A percentile compares a stretch with the other conserved stretches of the same genome.
Evolutionary conservation across 805 yeast species (phyloP).

Genomic region (Lipomyces sp.): DNA sequence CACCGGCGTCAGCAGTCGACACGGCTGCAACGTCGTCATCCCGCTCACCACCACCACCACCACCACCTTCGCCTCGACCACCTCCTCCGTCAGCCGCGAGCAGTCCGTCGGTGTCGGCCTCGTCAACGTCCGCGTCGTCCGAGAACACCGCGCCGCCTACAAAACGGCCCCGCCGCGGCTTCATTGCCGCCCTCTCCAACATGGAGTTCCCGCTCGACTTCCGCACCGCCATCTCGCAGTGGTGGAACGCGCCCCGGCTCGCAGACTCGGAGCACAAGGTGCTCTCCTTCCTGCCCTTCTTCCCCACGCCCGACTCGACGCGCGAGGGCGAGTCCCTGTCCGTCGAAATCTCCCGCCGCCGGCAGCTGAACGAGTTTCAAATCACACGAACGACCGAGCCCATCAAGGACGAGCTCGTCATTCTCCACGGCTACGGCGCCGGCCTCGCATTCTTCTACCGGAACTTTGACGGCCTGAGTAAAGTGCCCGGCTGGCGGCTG

Average conservation of each 20-base stretch:
- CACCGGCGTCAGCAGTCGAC: too few species aligned
- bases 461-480: conserved; percentile 54
- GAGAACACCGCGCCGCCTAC: conserved; percentile 2
- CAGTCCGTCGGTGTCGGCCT: too few species aligned
- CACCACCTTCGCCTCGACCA: too few species aligned
- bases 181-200: conserved; percentile 8
- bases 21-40: too few species aligned
- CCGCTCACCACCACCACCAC: too few species aligned
- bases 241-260: conserved; percentile 42
- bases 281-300: conserved; percentile 54
- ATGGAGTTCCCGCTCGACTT: conserved; percentile 39
- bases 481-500: conserved; percentile 54
- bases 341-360: conserved; percentile 49
- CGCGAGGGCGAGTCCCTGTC: conserved; percentile 43
- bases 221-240: conserved; percentile 43
- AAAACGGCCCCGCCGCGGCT: conserved; percentile 15
- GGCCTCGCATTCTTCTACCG: conserved; percentile 77
- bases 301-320: conserved; percentile 34
- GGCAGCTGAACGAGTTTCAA: conserved; percentile 72
- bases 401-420: conserved; percentile 52
- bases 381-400: conserved; percentile 39
- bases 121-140: neutral
- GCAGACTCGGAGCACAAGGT: conserved; percentile 48
- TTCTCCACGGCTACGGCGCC: conserved; percentile 93
- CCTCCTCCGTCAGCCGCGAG: too few species aligned